phyloP scores from a whole-genome alignment of 169 alveolate species.

The Cryptosporidium canis region DNA sequence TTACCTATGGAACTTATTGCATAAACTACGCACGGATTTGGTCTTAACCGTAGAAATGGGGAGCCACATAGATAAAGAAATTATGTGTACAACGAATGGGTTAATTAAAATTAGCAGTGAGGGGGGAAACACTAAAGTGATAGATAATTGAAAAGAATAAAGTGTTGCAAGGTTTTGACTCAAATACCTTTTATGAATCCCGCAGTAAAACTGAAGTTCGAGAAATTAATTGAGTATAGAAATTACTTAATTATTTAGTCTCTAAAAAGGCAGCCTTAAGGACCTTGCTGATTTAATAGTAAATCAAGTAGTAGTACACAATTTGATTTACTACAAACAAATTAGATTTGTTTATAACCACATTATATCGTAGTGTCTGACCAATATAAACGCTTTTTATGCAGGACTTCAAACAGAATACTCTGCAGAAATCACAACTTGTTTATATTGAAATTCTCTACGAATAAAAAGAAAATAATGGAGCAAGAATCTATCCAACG shows the following conservation, averaged over 20 bases:
- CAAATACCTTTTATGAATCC: conserved; percentile 72
- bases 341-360: conserved; percentile 14
- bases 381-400: neutral
- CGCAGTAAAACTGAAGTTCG: conserved; percentile 73
- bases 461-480: neutral
- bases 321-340: conserved; percentile 21
- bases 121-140: neutral
- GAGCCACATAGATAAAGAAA: neutral
- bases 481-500: neutral
- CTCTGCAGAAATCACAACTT: neutral
- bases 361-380: conserved; percentile 71
- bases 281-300: conserved; percentile 40
- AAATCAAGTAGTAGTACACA: conserved; percentile 33
- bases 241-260: conserved; percentile 28
- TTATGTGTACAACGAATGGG: neutral
- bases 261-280: conserved; percentile 74
- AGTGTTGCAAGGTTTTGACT: conserved; percentile 70
- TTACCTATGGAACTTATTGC: neutral
- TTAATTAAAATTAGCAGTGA: neutral
- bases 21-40: neutral
- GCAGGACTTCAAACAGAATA: neutral
- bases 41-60: neutral
- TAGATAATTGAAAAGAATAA: neutral
- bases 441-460: conserved; percentile 51
- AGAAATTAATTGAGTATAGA: conserved; percentile 12